A percentile compares a stretch with the other conserved stretches of the same genome.
phyloP scores from a whole-genome alignment of 2,329 filamentous ascomycete species.

The Paraconiothyrium sp. region DNA sequence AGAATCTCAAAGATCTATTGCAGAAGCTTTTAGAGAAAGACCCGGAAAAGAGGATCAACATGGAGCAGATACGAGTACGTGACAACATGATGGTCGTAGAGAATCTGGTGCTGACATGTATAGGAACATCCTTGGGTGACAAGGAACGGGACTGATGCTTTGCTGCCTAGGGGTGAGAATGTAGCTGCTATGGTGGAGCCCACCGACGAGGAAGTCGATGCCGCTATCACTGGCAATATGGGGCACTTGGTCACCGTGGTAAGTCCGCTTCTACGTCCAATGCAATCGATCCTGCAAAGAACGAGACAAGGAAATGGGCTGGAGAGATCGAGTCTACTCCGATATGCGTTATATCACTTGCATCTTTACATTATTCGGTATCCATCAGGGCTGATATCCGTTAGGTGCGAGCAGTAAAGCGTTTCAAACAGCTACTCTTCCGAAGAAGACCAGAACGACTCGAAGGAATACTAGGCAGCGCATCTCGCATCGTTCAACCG shows the following conservation, averaged over 20 bases:
- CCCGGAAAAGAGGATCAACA: conserved; percentile 81
- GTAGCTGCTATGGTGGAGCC: conserved; percentile 80
- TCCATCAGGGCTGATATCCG: background rate
- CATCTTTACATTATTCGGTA: background rate
- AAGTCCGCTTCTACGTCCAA: conserved; percentile 34
- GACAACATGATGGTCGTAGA: background rate
- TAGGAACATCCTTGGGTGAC: conserved; percentile 96
- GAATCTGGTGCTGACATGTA: conserved; percentile 22
- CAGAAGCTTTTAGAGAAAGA: conserved; percentile 81
- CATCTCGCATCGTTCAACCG: conserved; percentile 66
- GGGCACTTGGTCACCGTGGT: conserved; percentile 85
- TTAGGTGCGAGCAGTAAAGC: conserved; percentile 88
- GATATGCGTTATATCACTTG: background rate
- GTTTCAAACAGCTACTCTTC: conserved; percentile 81
- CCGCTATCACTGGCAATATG: conserved; percentile 91
- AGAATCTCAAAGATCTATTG: conserved; percentile 79
- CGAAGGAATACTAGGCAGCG: conserved; percentile 68
- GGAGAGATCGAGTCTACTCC: background rate
- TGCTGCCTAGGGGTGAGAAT: conserved; percentile 86
- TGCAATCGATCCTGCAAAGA: background rate
- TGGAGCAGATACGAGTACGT: conserved; percentile 81
- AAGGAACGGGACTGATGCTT: conserved; percentile 75
- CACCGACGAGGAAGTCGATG: conserved; percentile 88
- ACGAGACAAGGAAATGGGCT: background rate
- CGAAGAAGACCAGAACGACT: conserved; percentile 64